Conservation (phyloP, 495 filamentous ascomycete species). For the Chaetomium cochliodes region DNA sequence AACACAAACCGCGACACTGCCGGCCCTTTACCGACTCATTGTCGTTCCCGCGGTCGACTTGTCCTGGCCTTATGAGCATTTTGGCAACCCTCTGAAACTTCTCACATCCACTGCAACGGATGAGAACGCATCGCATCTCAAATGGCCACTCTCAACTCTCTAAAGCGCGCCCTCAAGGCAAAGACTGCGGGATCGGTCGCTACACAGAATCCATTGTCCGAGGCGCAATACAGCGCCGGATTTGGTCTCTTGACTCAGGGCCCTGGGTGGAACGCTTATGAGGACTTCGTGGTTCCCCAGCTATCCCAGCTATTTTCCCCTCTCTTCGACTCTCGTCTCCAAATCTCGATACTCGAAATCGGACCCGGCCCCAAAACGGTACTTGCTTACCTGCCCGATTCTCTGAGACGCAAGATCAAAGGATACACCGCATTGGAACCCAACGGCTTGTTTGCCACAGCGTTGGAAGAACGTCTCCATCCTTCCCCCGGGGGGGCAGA, state of each 20-base stretch:
- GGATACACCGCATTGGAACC: slow-evolving; percentile 60
- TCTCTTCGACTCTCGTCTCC: slow-evolving; percentile 48
- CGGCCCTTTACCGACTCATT: not conserved
- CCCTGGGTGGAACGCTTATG: slow-evolving; percentile 49
- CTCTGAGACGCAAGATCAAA: slow-evolving; percentile 47
- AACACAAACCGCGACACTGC: no score
- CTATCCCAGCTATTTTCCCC: slow-evolving; percentile 49
- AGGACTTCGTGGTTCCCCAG: slow-evolving; percentile 59
- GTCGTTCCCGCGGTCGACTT: no score
- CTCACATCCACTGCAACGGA: not conserved
- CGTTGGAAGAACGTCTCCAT: slow-evolving; percentile 51
- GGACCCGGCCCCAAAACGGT: slow-evolving; percentile 59
- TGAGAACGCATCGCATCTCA: not conserved
- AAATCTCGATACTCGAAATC: slow-evolving; percentile 60
- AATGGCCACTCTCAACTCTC: slow-evolving; percentile 54
- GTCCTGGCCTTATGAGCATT: no score
- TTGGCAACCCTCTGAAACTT: not conserved
- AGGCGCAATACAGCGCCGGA: slow-evolving; percentile 53
- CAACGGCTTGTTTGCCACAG: slow-evolving; percentile 50
- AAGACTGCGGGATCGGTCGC: slow-evolving; percentile 34
- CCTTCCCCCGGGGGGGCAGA: slow-evolving; percentile 37
- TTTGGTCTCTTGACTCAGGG: slow-evolving; percentile 51
- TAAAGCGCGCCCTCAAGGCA: slow-evolving; percentile 52
- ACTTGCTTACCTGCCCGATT: slow-evolving; percentile 51
- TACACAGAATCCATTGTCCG: slow-evolving; percentile 50